These are phyloP conservation scores for Cicer yamashitae DNA, from an alignment of 306 rosid species.

Conservation along the genomic window DNA sequence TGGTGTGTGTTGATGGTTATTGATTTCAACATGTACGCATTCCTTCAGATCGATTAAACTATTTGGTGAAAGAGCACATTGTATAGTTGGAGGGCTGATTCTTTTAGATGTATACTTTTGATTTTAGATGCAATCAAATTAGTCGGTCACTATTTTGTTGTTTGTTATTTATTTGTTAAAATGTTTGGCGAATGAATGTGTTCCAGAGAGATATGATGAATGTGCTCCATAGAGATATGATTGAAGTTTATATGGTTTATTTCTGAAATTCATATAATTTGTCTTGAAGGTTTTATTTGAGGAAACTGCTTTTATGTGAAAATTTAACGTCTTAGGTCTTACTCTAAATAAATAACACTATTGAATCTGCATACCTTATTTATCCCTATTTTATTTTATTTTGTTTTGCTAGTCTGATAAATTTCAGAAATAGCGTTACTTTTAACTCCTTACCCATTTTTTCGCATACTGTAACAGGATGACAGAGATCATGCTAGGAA, in stretches of 20 bases:
- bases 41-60: conserved; percentile 20
- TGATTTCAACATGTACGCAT: conserved; percentile 27
- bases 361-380: conserved; percentile 5
- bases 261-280: conserved; percentile 9
- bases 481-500: conserved; percentile 55
- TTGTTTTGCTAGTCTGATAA: conserved; percentile 25
- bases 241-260: neutral
- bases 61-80: conserved; percentile 8
- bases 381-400: neutral
- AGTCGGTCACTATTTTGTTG: neutral
- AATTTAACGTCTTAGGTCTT: conserved; percentile 1
- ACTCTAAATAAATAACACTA: neutral
- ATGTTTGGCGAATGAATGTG: conserved; percentile 31
- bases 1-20: conserved; percentile 12
- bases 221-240: conserved; percentile 12
- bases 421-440: conserved; percentile 25
- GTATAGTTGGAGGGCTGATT: conserved; percentile 21
- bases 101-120: conserved; percentile 10
- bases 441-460: conserved; percentile 30
- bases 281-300: conserved; percentile 14
- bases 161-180: neutral
- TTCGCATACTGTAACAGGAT: conserved; percentile 54
- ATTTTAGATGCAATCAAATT: conserved; percentile 24
- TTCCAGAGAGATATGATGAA: conserved; percentile 5
- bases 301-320: conserved; percentile 31